Percentiles rank a stretch among this genome's conserved stretches.
These are phyloP conservation scores for Xerocomellus chrysenteron DNA, from an alignment of 768 basidiomycete species.

Conservation along the genomic window DNA sequence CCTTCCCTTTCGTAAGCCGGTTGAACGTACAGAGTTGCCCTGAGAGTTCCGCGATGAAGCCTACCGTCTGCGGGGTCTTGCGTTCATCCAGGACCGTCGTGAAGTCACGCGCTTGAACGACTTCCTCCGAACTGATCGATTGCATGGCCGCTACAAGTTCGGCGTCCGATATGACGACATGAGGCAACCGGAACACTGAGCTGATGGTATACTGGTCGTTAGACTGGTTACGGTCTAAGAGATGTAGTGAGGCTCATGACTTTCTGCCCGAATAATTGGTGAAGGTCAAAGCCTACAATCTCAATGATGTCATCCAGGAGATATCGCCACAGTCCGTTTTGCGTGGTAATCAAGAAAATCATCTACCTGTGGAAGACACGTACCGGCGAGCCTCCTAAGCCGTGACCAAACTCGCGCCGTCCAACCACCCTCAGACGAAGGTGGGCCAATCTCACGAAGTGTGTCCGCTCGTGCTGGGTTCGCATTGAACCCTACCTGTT, in stretches of 20 bases:
- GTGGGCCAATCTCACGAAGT: conserved; percentile 14
- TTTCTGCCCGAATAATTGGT: conserved; percentile 8
- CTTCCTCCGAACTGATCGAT: conserved; percentile 3
- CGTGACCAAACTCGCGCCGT: conserved; percentile 14
- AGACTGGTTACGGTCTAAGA: neutral
- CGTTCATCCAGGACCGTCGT: conserved; percentile 10
- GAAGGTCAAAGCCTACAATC: conserved; percentile 13
- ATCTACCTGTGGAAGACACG: conserved; percentile 6
- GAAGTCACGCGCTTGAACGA: conserved; percentile 8
- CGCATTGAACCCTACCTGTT: conserved; percentile 2
- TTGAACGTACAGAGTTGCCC: conserved; percentile 1
- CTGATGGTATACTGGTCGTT: neutral
- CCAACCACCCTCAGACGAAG: conserved; percentile 13
- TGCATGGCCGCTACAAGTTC: conserved; percentile 3
- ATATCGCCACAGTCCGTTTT: conserved; percentile 19
- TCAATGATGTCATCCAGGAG: conserved; percentile 14
- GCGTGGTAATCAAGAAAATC: conserved; percentile 8
- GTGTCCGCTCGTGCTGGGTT: conserved; percentile 12
- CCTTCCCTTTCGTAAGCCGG: neutral
- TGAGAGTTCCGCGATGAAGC: conserved; percentile 13
- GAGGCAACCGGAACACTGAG: conserved; percentile 1
- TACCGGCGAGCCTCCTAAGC: conserved; percentile 1
- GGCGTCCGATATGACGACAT: neutral
- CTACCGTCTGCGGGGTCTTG: conserved; percentile 6
- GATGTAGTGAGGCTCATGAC: neutral